phyloP scores from a whole-genome alignment of 768 basidiomycete species.

The Lentinus brumalis region DNA sequence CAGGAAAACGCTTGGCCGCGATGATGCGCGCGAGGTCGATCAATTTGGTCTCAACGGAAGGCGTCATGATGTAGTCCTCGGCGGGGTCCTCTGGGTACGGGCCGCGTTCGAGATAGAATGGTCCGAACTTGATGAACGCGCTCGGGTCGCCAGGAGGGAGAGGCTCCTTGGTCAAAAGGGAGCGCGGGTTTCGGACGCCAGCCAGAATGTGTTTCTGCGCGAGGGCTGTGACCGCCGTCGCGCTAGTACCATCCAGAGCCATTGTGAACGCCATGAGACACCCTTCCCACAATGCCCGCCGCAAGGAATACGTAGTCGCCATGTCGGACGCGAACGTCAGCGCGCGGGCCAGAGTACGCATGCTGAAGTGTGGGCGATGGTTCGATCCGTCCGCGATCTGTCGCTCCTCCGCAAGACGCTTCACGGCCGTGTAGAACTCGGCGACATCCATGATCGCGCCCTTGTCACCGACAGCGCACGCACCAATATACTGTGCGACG shows the following conservation, averaged over 20 bases:
- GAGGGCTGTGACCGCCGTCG: conserved; percentile 61
- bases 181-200: conserved; percentile 77
- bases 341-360: conserved; percentile 92
- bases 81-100: conserved; percentile 59
- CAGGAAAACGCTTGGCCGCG: conserved; percentile 85
- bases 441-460: conserved; percentile 87
- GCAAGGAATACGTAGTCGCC: conserved; percentile 71
- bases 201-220: conserved; percentile 79
- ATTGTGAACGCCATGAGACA: conserved; percentile 98
- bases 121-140: conserved; percentile 81
- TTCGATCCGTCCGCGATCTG: conserved; percentile 93
- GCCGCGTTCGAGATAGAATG: conserved; percentile 88
- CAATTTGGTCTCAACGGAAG: conserved; percentile 94
- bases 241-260: conserved; percentile 79
- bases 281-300: conserved; percentile 93
- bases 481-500: conserved; percentile 86
- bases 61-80: conserved; percentile 91
- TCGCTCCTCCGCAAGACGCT: conserved; percentile 69
- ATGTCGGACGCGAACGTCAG: conserved; percentile 88
- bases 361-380: conserved; percentile 91
- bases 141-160: conserved; percentile 48
- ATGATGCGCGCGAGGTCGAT: conserved; percentile 92
- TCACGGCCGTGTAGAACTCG: conserved; percentile 85
- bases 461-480: conserved; percentile 81
- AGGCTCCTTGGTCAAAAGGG: conserved; percentile 74